Conservation (phyloP, 139 green algal genomes). For the Closterium sp. region DNA sequence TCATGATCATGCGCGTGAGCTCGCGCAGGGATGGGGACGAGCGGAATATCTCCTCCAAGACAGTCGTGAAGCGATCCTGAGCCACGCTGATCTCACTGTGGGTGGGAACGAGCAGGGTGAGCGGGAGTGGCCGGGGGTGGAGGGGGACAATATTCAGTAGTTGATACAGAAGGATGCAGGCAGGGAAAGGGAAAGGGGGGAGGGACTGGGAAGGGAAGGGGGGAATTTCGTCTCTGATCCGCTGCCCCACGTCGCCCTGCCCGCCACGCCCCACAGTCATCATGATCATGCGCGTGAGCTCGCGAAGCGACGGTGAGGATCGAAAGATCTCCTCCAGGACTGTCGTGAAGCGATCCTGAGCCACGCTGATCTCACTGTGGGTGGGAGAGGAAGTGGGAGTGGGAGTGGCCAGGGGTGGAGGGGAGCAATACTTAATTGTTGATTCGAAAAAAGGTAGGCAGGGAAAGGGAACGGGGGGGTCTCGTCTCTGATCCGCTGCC, state of each 20-base stretch:
- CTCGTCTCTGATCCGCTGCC: no score
- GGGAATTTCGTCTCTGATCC: slow-evolving; percentile 84
- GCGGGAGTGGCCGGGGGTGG: no score
- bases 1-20: slow-evolving; percentile 84
- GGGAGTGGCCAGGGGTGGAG: no score
- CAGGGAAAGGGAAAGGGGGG: no score
- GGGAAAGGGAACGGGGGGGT: no score
- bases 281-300: slow-evolving; percentile 88
- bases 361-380: slow-evolving; percentile 55
- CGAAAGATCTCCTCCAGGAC: slow-evolving; percentile 66
- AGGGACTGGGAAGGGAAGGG: no score
- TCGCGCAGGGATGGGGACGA: slow-evolving; percentile 66
- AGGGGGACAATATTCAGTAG: no score
- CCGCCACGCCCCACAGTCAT: slow-evolving; percentile 81
- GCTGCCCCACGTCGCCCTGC: slow-evolving; percentile 82
- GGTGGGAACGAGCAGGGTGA: no score
- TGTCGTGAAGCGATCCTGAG: slow-evolving; percentile 86
- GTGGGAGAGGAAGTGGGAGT: not conserved
- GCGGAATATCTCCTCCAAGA: slow-evolving; percentile 65
- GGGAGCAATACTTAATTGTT: no score
- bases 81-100: slow-evolving; percentile 57
- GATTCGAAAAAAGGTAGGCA: no score
- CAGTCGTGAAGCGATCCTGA: slow-evolving; percentile 86
- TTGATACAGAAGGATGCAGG: no score
- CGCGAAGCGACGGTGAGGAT: slow-evolving; percentile 60